Evolutionary conservation across 192 early-diverging fungal species (phyloP), one percentile per base, ranked within the genome.

Genomic region (Coemansia sp.): DNA sequence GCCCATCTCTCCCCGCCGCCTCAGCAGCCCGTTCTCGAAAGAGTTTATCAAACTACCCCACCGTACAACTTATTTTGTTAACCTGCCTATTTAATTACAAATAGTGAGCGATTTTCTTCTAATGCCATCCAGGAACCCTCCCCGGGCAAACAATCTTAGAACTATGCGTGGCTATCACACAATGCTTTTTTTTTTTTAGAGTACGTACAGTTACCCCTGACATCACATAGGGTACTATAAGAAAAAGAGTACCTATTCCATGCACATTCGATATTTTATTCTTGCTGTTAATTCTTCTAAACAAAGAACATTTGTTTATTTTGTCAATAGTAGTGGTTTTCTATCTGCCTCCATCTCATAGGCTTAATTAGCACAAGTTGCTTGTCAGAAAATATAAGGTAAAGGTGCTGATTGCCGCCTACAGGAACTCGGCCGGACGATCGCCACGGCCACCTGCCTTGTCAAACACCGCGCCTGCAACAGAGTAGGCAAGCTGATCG

Each of bases 391-490:
- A 31, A 57, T n/a, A 57, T n/a, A 24, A 10, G 56, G 14, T 57
- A 58, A 29, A 58, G 19, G 9, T 33, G 33, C 21, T 58, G 29
- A 33, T 10, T 32, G 33, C 24, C 8, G 21, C 57, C 62, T 64
- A 83, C 24, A 83, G 54, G 30, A 83, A 83, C 60, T 83, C 80
- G 3, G 72, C 66, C 0, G 95, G 96, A 24, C 93, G 87, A 54
- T 85, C 84, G 42, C 97, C 97, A 63, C 91, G 89, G 31, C 97
- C 97, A 57, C 93, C 93, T 60, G 92, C 95, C 65, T 87, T 84
- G 80, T 98, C 94, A 84, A 92, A 98, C 52, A 99, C 94, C 23
- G 95, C 82, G 6, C 94, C 95, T 7, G 90, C 93, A 60, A 99
- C 90, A 14, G 87, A 89, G 74, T 88, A 89, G 23, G 93, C 87